These are phyloP conservation scores for Podosphaera xanthii DNA, from an alignment of 2,329 filamentous ascomycete genomes.

Conservation along the genomic window DNA sequence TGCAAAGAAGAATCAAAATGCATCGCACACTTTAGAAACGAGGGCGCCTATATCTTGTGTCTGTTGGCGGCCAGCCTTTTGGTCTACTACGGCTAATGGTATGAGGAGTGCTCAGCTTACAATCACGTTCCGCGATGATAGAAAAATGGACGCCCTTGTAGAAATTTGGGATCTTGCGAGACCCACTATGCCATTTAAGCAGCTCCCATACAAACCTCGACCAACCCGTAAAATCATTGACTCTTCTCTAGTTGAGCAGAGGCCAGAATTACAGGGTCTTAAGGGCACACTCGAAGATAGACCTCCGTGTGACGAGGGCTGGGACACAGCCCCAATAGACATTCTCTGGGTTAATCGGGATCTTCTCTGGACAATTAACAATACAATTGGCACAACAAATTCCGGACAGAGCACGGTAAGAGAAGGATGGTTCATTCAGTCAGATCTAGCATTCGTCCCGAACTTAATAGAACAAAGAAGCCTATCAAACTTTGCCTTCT, in stretches of 20 bases:
- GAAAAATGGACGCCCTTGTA: slow-evolving; percentile 32
- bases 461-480: slow-evolving; percentile 39
- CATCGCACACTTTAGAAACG: slow-evolving; percentile 36
- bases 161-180: slow-evolving; percentile 49
- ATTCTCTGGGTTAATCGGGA: slow-evolving; percentile 42
- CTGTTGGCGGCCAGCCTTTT: slow-evolving; percentile 39
- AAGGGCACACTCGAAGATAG: neutral
- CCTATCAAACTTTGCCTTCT: slow-evolving; percentile 37
- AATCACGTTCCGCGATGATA: slow-evolving; percentile 35
- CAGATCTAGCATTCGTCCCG: slow-evolving; percentile 39
- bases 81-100: slow-evolving; percentile 39
- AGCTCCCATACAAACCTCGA: slow-evolving; percentile 19
- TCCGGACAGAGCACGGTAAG: slow-evolving; percentile 26
- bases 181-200: slow-evolving; percentile 42
- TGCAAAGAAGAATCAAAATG: slow-evolving; percentile 39
- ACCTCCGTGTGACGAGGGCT: slow-evolving; percentile 21
- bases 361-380: slow-evolving; percentile 27
- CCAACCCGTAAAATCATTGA: neutral
- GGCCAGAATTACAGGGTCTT: neutral
- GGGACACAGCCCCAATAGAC: slow-evolving; percentile 31
- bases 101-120: slow-evolving; percentile 37
- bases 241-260: neutral
- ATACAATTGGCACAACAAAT: neutral
- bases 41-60: slow-evolving; percentile 36
- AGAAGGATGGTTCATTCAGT: slow-evolving; percentile 39